phyloP scores from a whole-genome alignment of 2,329 filamentous ascomycete genomes.

The Xylaria sp. region DNA sequence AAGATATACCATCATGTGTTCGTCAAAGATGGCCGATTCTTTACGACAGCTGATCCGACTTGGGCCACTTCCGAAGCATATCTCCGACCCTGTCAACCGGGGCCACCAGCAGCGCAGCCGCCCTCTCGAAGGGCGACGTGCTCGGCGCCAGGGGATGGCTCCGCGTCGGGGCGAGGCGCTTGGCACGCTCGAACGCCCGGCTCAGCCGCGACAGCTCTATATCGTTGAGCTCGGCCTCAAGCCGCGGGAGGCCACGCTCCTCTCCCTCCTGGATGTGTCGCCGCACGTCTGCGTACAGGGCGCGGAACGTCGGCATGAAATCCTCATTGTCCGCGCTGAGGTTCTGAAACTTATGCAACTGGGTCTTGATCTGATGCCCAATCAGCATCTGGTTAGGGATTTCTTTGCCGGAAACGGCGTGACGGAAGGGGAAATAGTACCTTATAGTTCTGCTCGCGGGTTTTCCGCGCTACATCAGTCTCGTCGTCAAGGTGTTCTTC shows the following conservation, averaged over 20 bases:
- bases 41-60: slow-evolving; percentile 26
- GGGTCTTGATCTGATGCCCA: slow-evolving; percentile 51
- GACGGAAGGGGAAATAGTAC: slow-evolving; percentile 37
- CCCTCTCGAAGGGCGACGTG: slow-evolving; percentile 59
- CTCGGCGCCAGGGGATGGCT: slow-evolving; percentile 55
- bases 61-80: slow-evolving; percentile 58
- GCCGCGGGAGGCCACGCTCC: slow-evolving; percentile 48
- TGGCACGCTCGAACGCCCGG: slow-evolving; percentile 52
- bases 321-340: slow-evolving; percentile 43
- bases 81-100: slow-evolving; percentile 60
- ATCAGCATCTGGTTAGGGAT: neutral
- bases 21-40: neutral
- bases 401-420: no score
- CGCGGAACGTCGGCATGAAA: slow-evolving; percentile 47
- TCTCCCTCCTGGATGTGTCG: slow-evolving; percentile 57
- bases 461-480: slow-evolving; percentile 47
- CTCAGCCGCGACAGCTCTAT: slow-evolving; percentile 43
- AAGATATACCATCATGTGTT: no score
- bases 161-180: slow-evolving; percentile 55
- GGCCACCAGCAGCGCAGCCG: slow-evolving; percentile 54
- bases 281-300: slow-evolving; percentile 46
- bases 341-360: slow-evolving; percentile 53
- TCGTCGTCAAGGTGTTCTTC: slow-evolving; percentile 51
- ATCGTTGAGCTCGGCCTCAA: slow-evolving; percentile 47
- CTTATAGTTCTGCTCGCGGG: slow-evolving; percentile 50